phyloP scores from a whole-genome alignment of 2,329 filamentous ascomycete species.

The Fusarium sarcochroum region DNA sequence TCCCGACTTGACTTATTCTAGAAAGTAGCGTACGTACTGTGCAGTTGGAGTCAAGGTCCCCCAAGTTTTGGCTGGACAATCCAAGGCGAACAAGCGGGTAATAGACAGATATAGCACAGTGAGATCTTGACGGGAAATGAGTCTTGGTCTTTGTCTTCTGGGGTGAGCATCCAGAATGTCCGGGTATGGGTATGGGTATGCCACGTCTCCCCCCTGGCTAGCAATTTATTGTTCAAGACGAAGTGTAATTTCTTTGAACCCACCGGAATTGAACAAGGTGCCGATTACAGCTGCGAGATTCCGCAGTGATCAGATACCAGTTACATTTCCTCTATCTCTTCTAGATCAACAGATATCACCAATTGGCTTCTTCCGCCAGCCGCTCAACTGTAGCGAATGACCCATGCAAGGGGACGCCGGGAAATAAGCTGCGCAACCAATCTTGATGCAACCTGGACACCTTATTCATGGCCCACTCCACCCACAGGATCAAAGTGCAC shows the following conservation, averaged over 20 bases:
- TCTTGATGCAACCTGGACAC: constrained; percentile 41
- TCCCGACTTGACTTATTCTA: constrained; percentile 30
- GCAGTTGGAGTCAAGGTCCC: constrained; percentile 18
- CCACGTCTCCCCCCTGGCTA: constrained; percentile 43
- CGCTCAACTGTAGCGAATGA: constrained; percentile 15
- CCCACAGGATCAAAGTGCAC: constrained; percentile 13
- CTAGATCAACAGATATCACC: background rate
- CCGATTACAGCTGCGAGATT: background rate
- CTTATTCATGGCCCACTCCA: constrained; percentile 25
- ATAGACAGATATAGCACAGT: constrained; percentile 19
- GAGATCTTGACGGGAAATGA: constrained; percentile 48
- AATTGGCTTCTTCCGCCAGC: constrained; percentile 30
- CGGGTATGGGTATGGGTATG: constrained; percentile 25
- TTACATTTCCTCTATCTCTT: background rate
- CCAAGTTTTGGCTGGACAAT: constrained; percentile 24
- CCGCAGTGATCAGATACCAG: background rate
- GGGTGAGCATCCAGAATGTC: constrained; percentile 38
- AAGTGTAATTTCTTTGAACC: constrained; percentile 47
- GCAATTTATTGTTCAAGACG: constrained; percentile 44
- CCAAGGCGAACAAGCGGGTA: constrained; percentile 28
- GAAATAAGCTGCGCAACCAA: constrained; percentile 40
- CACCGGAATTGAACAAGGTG: constrained; percentile 39
- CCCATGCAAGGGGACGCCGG: constrained; percentile 28
- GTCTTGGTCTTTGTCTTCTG: constrained; percentile 33
- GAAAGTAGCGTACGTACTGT: constrained; percentile 37